Base-by-base conservation (phyloP, 139 green algal species). In the Microglena sp. region DNA sequence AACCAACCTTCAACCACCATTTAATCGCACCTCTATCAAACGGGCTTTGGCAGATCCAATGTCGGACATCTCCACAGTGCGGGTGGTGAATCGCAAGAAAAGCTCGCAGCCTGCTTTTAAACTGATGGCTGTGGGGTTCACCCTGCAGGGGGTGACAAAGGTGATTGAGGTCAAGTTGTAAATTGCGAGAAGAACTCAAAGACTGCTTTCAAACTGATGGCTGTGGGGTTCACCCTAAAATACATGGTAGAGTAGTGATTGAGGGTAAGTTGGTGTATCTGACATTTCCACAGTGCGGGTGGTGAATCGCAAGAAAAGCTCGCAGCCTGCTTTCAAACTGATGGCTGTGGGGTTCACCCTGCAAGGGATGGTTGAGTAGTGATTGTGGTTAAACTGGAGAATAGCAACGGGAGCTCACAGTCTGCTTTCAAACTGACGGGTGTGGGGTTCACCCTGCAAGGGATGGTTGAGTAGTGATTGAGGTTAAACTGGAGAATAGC, bases 181-280 rank as follows among this genome's bases (percentile, higher is more conserved):
- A 93, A 97, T 5, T 89, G 77, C 67, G 96, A 70, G 74, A 97
- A 98, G 21, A 98, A 80, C 68, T 97, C 88, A 64, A 90, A 96
- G 2, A 81, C 91, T 3, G 92, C 91, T 29, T 88, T 86, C 24
- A 97, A 72, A 7, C 82, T 90, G 56, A 97, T 95, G 45, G 86
- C 81, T 2, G 89, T 92, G 22, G 87, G 85, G 75, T 95, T 91
- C 69, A 86, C 88, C n/a, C 77, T 84, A 67, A 34, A 70, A 36
- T n/a, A n/a, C n/a, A n/a, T n/a, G n/a, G n/a, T n/a, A n/a, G n/a
- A n/a, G 15, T 1, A 35, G 29, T 46, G 29, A 21, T 34, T 44
- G 24, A 1, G 90, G 95, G 45, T 89, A 82, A 1, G 89, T 95
- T 2, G 30, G 58, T n/a, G 40, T 50, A 50, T 15, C 40, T n/a